Conservation (phyloP, 2,329 filamentous ascomycete genomes). For the Calonectria pteridis region DNA sequence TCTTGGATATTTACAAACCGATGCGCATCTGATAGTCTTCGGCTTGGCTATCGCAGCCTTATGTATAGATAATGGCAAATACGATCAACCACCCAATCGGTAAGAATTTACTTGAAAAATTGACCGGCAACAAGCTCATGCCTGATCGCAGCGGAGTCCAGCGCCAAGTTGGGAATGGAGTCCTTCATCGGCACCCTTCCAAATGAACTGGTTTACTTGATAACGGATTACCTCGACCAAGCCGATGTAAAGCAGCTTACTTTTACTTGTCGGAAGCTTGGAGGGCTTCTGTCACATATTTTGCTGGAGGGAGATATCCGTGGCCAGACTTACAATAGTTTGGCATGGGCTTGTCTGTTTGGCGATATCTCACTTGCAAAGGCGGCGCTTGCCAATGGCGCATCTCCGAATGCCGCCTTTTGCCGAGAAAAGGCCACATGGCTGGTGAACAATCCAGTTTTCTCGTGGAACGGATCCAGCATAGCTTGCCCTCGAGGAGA, state of each 20-base stretch:
- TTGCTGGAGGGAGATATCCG: conserved; percentile 12
- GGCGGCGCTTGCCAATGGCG: neutral
- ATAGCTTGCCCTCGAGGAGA: neutral
- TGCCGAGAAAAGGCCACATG: conserved; percentile 1
- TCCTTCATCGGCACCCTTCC: neutral
- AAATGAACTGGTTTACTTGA: conserved; percentile 7
- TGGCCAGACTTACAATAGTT: conserved; percentile 3
- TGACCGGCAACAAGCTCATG: neutral
- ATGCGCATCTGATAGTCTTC: neutral
- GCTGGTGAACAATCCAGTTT: neutral
- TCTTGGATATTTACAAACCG: neutral
- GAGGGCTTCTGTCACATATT: neutral
- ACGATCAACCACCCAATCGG: neutral
- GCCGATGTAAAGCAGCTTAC: neutral
- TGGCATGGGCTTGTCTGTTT: conserved; percentile 20
- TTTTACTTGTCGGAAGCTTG: neutral
- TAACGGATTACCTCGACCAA: neutral
- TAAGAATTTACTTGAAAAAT: neutral
- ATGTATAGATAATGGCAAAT: neutral
- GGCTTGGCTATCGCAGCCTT: neutral
- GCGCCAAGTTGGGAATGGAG: neutral
- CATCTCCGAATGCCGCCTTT: conserved; percentile 3
- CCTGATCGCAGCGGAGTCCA: neutral
- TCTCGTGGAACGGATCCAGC: neutral
- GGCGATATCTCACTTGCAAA: conserved; percentile 11